phyloP scores from a whole-genome alignment of 345 rosid genomes.

The Rhodamnia argentea region DNA sequence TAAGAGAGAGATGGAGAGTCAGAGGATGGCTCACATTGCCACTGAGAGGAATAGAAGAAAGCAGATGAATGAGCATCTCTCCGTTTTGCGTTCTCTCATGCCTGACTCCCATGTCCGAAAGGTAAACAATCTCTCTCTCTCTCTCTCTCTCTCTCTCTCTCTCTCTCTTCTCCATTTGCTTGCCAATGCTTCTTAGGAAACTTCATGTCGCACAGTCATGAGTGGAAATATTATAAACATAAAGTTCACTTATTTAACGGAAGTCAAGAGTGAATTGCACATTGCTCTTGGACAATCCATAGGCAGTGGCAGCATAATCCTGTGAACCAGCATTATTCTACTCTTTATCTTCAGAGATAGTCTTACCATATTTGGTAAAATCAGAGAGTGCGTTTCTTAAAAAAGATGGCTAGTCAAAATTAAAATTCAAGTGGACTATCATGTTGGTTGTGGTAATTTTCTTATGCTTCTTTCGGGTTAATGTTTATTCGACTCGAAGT shows the following conservation, averaged over 20 bases:
- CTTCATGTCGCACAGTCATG: neutral
- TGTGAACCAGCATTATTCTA: neutral
- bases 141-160: neutral
- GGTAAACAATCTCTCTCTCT: conserved; percentile 21
- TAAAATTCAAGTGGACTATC: neutral
- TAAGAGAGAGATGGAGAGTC: conserved; percentile 68
- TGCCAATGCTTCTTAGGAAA: neutral
- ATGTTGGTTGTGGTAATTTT: neutral
- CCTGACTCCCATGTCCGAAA: conserved; percentile 75
- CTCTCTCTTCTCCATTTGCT: neutral
- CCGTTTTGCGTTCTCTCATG: conserved; percentile 69
- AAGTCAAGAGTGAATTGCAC: neutral
- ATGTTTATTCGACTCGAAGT: neutral
- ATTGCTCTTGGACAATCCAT: neutral
- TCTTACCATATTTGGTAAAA: neutral
- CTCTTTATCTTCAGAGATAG: neutral
- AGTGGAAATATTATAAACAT: neutral
- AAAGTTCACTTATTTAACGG: neutral
- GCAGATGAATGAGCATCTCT: conserved; percentile 87
- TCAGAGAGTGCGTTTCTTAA: neutral
- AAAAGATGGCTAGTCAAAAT: neutral
- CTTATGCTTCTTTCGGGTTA: neutral
- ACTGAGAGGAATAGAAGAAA: conserved; percentile 87
- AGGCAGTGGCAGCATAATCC: neutral
- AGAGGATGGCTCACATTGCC: conserved; percentile 95